These are phyloP conservation scores for Colletotrichum abscissum DNA, from an alignment of 2,329 filamentous ascomycete species.

Conservation along the genomic window DNA sequence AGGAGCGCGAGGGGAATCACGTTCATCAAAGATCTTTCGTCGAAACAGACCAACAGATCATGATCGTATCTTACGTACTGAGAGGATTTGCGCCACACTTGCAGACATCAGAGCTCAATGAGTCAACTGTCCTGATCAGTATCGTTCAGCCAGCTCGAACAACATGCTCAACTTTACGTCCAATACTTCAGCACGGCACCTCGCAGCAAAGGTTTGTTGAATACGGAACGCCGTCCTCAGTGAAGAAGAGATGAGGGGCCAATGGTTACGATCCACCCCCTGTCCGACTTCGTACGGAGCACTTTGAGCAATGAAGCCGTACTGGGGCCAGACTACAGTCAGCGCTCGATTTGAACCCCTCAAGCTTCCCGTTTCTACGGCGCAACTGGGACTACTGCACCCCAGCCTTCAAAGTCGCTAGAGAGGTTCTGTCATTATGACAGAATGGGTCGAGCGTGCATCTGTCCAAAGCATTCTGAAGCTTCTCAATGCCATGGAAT, in stretches of 20 bases:
- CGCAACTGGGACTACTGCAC: slow-evolving; percentile 15
- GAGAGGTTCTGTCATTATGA: slow-evolving; percentile 21
- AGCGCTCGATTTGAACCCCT: slow-evolving; percentile 9
- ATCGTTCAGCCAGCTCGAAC: not conserved
- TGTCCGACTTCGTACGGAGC: not conserved
- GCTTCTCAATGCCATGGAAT: slow-evolving; percentile 18
- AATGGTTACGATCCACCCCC: not conserved
- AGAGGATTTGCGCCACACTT: not conserved
- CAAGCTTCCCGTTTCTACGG: slow-evolving; percentile 24
- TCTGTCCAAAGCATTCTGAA: not conserved
- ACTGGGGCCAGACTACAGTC: not conserved
- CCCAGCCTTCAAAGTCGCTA: not conserved
- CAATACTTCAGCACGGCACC: not conserved
- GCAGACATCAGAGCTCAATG: too few species aligned
- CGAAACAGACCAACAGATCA: not conserved
- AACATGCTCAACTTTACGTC: not conserved
- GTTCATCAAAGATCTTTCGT: not conserved
- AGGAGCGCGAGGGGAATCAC: not conserved
- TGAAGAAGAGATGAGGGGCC: not conserved
- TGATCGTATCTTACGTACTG: not conserved
- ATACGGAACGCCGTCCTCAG: too few species aligned
- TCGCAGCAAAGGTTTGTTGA: not conserved
- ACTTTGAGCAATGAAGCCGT: not conserved
- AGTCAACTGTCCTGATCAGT: not conserved
- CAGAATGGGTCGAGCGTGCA: slow-evolving; percentile 5